Base-by-base conservation (phyloP, 805 yeast genomes). In the Metschnikowia santaceciliae region DNA sequence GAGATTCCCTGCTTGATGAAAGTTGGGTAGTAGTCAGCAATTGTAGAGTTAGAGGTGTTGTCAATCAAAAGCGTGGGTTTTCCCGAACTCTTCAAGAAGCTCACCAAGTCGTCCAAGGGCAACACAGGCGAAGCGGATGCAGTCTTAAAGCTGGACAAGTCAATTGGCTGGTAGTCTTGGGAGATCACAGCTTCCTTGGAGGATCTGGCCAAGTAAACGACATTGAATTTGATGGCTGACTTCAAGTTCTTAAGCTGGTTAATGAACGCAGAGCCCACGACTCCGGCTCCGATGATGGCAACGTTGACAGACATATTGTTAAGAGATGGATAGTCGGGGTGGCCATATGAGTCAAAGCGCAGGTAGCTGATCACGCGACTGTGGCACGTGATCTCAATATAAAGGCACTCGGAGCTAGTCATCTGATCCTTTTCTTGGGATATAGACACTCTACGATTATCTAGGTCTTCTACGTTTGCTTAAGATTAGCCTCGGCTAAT, bases 181-280 rank as follows among this genome's bases (percentile, higher is more conserved):
- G 90, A 81, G 61, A 82, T 76, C 46, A 89, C 69, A 20, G 96
- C 86, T 59, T 82, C 84, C 48, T 76, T 70, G 32, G 95, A 80
- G 51, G 88, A 83, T 62, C 73, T 69, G 42, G 97, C 89, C 54
- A 94, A 78, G 57, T 88, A 78, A 46, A 92, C 83, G 41, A 94
- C 86, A 60, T 90, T 86, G 75, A 84, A 89, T 34, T 75, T 71
- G 61, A 88, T 81, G 22, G 81, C 49, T n/a, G 85, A 68, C 58
- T 81, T 79, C 56, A 88, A 70, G 52, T 75, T 72, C 48, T 79
- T 75, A 64, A 92, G 80, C 74, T 92, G 99, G 70, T 79, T 80
- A 68, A 94, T 75, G 74, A 90, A 90, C 47, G 96, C 88, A 23
- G 94, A 79, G 53, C 99, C 99, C 54, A 94, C 98, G 47, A 92